Evolutionary conservation across 345 rosid genomes (phyloP).

Genomic region (Passiflora organensis): DNA sequence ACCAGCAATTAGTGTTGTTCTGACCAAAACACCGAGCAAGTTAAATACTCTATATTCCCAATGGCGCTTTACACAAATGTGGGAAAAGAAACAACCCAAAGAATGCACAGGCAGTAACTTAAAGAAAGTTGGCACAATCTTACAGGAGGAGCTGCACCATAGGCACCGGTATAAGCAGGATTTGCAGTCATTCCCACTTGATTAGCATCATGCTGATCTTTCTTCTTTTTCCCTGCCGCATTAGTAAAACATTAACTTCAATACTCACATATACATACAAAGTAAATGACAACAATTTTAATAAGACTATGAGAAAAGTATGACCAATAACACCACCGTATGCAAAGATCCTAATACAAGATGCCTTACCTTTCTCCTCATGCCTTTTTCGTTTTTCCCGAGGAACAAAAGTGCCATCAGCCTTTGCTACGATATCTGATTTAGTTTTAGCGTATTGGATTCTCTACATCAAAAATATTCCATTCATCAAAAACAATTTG

Average conservation of each 20-base stretch:
- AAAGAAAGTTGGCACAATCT: conserved; percentile 19
- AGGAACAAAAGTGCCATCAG: conserved; percentile 97
- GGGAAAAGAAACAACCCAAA: not conserved
- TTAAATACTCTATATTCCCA: too few species aligned
- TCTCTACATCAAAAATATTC: conserved; percentile 46
- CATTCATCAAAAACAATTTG: not conserved
- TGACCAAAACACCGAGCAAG: too few species aligned
- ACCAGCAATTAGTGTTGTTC: too few species aligned
- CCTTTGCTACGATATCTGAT: conserved; percentile 88
- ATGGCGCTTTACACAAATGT: too few species aligned
- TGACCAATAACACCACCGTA: not conserved
- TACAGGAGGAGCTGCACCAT: conserved; percentile 85
- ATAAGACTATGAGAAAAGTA: too few species aligned
- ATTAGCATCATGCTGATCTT: conserved; percentile 78
- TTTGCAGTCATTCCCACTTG: conserved; percentile 48
- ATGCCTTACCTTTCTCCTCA: conserved; percentile 72
- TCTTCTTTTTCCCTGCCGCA: conserved; percentile 69
- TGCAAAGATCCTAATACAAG: not conserved
- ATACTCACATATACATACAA: conserved; percentile 1
- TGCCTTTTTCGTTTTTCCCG: conserved; percentile 92
- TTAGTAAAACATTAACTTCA: not conserved
- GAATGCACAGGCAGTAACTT: not conserved
- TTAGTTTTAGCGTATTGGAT: conserved; percentile 90
- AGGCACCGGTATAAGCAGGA: conserved; percentile 66
- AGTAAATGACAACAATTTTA: too few species aligned